Evolutionary conservation across 1,284 basidiomycete species (phyloP).

Genomic region (Stereum hirsutum): DNA sequence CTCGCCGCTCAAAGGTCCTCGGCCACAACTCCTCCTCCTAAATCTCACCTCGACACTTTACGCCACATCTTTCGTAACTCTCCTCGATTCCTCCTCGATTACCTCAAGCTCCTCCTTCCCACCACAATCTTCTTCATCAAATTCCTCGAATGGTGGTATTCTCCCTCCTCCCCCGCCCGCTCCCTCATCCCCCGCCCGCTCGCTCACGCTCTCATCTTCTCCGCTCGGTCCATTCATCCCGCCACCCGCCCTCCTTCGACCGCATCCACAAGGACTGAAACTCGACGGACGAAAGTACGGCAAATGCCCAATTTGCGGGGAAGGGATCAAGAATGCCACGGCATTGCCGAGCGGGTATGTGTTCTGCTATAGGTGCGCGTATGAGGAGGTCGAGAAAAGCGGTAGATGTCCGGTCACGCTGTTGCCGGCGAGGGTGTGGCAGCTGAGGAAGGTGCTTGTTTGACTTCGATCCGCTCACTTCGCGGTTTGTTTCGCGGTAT

Average conservation of each 20-base stretch:
- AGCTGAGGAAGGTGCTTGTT: conserved; percentile 83
- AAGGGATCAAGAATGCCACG: conserved; percentile 79
- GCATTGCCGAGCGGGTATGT: conserved; percentile 91
- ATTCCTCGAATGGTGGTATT: conserved; percentile 99
- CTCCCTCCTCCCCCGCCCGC: conserved; percentile 82
- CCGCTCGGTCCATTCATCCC: conserved; percentile 62
- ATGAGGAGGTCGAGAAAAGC: conserved; percentile 74
- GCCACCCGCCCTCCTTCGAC: conserved; percentile 64
- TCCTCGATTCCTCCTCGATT: conserved; percentile 62
- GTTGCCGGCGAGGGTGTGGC: conserved; percentile 63
- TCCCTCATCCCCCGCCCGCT: no score
- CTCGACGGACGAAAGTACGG: conserved; percentile 65
- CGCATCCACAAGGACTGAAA: conserved; percentile 57
- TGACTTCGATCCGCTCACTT: no score
- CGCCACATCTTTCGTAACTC: no score
- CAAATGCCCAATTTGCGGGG: conserved; percentile 76
- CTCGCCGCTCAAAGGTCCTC: no score
- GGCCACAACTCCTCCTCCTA: no score
- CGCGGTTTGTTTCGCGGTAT: no score
- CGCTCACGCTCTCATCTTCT: conserved; percentile 44
- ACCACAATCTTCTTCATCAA: conserved; percentile 95
- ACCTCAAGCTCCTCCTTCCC: conserved; percentile 77
- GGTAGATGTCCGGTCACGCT: conserved; percentile 86
- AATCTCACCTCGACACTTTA: no score
- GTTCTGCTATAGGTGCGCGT: conserved; percentile 91